These are phyloP conservation scores for Pseudogymnoascus sp. DNA, from an alignment of 2,329 filamentous ascomycete genomes.

Conservation along the genomic window DNA sequence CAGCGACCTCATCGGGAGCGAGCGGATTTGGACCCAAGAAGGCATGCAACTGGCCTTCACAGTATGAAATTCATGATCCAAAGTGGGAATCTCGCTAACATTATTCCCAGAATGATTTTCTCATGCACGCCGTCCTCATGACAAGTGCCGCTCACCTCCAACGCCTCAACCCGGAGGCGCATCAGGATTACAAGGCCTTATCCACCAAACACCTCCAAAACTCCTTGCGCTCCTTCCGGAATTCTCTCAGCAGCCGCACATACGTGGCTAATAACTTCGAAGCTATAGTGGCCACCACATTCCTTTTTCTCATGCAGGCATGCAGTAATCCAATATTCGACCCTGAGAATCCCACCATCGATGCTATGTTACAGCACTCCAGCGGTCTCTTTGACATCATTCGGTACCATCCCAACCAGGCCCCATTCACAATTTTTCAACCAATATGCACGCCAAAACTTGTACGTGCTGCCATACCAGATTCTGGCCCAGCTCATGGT, in stretches of 20 bases:
- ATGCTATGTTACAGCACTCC: conserved; percentile 16
- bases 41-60: conserved; percentile 17
- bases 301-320: conserved; percentile 15
- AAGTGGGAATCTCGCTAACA: background rate
- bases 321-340: background rate
- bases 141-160: conserved; percentile 9
- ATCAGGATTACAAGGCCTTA: conserved; percentile 10
- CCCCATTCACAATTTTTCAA: conserved; percentile 9
- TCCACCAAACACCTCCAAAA: conserved; percentile 14
- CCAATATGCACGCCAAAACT: conserved; percentile 12
- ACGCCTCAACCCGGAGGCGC: background rate
- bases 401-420: conserved; percentile 1
- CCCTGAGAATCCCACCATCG: background rate
- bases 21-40: conserved; percentile 14
- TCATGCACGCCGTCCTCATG: conserved; percentile 17
- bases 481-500: conserved; percentile 11
- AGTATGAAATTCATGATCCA: background rate
- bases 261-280: conserved; percentile 12
- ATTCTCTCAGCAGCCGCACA: conserved; percentile 9
- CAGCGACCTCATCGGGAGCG: background rate
- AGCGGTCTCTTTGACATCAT: conserved; percentile 15
- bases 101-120: conserved; percentile 14
- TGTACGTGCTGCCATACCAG: conserved; percentile 10
- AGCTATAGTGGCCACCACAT: conserved; percentile 16
- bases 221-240: conserved; percentile 14